Base-by-base conservation (phyloP, 2,329 filamentous ascomycete genomes). In the Furcasterigmium furcatum region DNA sequence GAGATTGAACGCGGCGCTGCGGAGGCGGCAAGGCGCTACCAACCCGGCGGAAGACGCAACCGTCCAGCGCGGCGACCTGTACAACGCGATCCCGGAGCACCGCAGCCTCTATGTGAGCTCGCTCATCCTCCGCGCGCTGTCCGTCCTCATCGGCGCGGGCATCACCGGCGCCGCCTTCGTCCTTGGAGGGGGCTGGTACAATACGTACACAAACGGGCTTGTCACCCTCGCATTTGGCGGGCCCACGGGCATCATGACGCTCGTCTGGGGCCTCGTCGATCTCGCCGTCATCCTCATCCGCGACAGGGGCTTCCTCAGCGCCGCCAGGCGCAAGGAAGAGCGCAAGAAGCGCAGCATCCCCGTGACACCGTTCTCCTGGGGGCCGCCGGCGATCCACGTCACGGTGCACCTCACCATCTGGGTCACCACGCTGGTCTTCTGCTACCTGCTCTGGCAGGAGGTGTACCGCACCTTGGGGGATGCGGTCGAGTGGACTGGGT, bases 61-160 rank as follows among this genome's bases (percentile, higher is more conserved):
- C 12, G 7, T 27, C 24, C 24, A 7, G 24, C 24, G 7, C 24
- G 50, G 50, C 46, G 36, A 43, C 44, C 51, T 51, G 42, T 41
- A 48, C 35, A 40, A 44, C 4, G 50, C 50, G 4, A 39, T 49
- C 40, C 50, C 50, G 13, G 39, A 51, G 41, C 46, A 49, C 46
- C 48, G 50, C 19, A 43, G 43, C 39, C 45, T 49, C 38, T 47
- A 46, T 42, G 48, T 47, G 32, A 39, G 38, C 9, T 41, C 42
- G 21, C 41, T 51, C 40, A 18, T 35, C 21, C 35, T 49, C 27
- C 46, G 48, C 41, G 3, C 44, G 32, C 13, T 39, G 32, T 53
- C 51, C 2, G n/a, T 46, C 2, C 38, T 49, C 45, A 18, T 42
- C 25, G 39, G 30, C 32, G 10, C 48, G 24, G 30, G 30, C 36